Base-by-base conservation (phyloP, 768 basidiomycete genomes). In the Collybiopsis confluens region DNA sequence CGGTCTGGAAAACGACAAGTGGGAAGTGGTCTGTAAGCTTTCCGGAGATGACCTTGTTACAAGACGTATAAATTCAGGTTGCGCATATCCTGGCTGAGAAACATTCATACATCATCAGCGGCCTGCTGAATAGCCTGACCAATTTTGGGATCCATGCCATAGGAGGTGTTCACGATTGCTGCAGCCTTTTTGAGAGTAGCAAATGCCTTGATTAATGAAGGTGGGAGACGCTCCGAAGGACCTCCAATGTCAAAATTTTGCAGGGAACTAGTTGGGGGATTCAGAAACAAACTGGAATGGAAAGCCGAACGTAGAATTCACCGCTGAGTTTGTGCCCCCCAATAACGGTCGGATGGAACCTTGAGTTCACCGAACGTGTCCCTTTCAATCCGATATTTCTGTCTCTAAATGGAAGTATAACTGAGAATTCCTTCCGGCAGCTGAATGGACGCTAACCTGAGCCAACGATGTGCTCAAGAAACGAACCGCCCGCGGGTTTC, bases 221-320 rank as follows among this genome's bases (percentile, higher is more conserved):
- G 83, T 0, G 97, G 97, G 58, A 98, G 83, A 55, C 95, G 85
- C 68, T 99, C 97, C 1, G 92, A 75, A 18, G 90, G 86, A 18
- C 97, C 97, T 55, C 97, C 97, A 61, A 99, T 99, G 66, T 99
- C 95, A 62, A 99, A 99, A 70, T 99, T 99, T 70, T 95, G 90
- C 57, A 98, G 76, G 18, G 93, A 96, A 42, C 92, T 92, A 61
- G 3, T 56, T 28, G 20, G 40, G 24, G 18, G 11, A 41, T 40
- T 21, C 45, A 23, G 15, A 18, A 24, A 47, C 27, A 21, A 6
- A 41, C 28, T 40, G 8, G 28, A 13, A n/a, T n/a, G n/a, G n/a
- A n/a, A n/a, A n/a, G n/a, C n/a, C 16, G 33, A 28, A 35, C 2
- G 23, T 7, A 47, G 26, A 7, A 65, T 72, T 21, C 61, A 88